These are phyloP conservation scores for Xylaria sp. DNA, from an alignment of 2,329 filamentous ascomycete genomes.

Conservation along the genomic window DNA sequence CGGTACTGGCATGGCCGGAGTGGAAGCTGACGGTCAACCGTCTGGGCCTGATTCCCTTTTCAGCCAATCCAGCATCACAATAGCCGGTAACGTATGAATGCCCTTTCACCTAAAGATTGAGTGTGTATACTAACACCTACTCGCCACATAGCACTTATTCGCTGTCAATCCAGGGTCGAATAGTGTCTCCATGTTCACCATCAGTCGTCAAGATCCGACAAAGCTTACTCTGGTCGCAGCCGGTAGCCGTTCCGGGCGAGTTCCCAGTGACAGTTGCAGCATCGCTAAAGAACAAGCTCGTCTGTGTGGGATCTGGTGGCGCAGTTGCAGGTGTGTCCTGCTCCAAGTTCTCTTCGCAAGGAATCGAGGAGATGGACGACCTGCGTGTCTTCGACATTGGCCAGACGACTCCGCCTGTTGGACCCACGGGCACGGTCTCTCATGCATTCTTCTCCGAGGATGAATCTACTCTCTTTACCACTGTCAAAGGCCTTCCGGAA, in stretches of 20 bases:
- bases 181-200: slow-evolving; percentile 55
- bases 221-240: slow-evolving; percentile 50
- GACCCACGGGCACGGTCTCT: slow-evolving; percentile 64
- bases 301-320: slow-evolving; percentile 44
- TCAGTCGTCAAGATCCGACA: slow-evolving; percentile 49
- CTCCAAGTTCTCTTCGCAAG: slow-evolving; percentile 36
- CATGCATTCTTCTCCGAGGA: slow-evolving; percentile 65
- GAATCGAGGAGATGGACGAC: slow-evolving; percentile 51
- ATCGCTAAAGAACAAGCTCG: slow-evolving; percentile 39
- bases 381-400: slow-evolving; percentile 55
- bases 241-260: slow-evolving; percentile 53
- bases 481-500: slow-evolving; percentile 64
- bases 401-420: slow-evolving; percentile 63
- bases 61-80: slow-evolving; percentile 55
- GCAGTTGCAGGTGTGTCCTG: slow-evolving; percentile 42
- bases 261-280: slow-evolving; percentile 60
- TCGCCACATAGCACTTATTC: slow-evolving; percentile 53
- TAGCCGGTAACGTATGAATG: slow-evolving; percentile 54
- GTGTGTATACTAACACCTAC: slow-evolving; percentile 1
- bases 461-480: slow-evolving; percentile 56
- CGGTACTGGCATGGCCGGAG: slow-evolving; percentile 4
- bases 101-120: not conserved
- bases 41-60: slow-evolving; percentile 54
- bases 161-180: slow-evolving; percentile 62
- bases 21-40: not conserved